Evolutionary conservation across 495 filamentous ascomycete genomes (phyloP), one percentile per base, ranked within the genome.

Genomic region (Hypoxylon perforatum): DNA sequence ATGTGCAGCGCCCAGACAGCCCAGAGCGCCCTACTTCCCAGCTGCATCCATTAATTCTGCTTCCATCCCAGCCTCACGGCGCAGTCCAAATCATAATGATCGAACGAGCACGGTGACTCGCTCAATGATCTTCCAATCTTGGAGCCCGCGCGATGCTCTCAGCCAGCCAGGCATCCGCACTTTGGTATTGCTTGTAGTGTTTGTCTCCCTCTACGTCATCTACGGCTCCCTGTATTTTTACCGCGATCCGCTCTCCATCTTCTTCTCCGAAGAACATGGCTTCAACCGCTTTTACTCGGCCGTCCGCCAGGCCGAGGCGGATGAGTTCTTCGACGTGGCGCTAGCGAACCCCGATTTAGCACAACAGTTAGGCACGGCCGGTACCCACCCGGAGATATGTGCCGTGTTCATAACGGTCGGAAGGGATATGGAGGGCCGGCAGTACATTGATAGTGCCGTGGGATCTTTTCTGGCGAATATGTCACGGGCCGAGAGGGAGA

Each of bases 191-290:
- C 72, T 75, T 47, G 12, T 65, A 19, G 23, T 30, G 10, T 15
- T 73, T 50, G 63, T 69, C 25, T 60, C 36, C 19, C 23, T 73
- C 23, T 75, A 75, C 47, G 52, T 58, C 33, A 54, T 69, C 18
- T 78, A 75, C 56, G 71, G 75, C 17, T 67, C 63, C 5, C 41
- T 72, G 38, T 58, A 67, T 46, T 79, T 78, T 41, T 81, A 77
- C 67, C 77, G 78, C 59, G 75, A 81, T 51, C 78, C 77, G 7
- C 69, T 78, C 4, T 78, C 76, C 49, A 75, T 76, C 28, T 80
- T 80, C 61, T 80, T 78, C 65, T 70, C 66, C 35, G 71, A 69
- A 18, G 55, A 78, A 2, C 62, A 72, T 64, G 76, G 72, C 49
- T 78, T 75, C 68, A 74, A 78, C 23, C 72, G 66, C 39, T 69